Conservation (phyloP, 1,139 yeast genomes). For the Kurtzmaniella natalensis region DNA sequence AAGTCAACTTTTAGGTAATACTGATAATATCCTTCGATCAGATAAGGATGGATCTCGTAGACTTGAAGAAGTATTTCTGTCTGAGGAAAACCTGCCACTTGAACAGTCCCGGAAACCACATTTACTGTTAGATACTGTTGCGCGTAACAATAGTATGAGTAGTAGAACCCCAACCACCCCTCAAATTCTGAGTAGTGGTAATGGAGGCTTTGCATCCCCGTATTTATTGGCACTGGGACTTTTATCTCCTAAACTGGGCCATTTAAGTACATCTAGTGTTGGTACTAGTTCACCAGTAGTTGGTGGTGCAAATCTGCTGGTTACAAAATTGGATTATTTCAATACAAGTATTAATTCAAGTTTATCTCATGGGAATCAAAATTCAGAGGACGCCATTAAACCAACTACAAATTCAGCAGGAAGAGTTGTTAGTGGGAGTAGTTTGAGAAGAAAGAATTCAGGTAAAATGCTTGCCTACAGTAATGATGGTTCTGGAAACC, state of each 20-base stretch:
- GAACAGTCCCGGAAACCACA: conserved; percentile 10
- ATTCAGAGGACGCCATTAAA: conserved; percentile 6
- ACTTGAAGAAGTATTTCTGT: conserved; percentile 11
- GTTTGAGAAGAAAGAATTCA: conserved; percentile 18
- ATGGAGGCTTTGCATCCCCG: conserved; percentile 55
- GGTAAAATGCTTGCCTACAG: conserved; percentile 41
- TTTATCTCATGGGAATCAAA: neutral
- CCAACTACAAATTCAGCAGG: conserved; percentile 24
- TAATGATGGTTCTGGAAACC: conserved; percentile 41
- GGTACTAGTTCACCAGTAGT: conserved; percentile 2
- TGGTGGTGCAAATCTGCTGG: conserved; percentile 2
- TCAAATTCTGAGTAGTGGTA: neutral
- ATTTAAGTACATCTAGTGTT: conserved; percentile 8
- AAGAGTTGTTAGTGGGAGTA: conserved; percentile 20
- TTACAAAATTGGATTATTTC: conserved; percentile 2
- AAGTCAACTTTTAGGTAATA: neutral
- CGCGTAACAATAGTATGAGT: conserved; percentile 4
- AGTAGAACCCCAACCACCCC: conserved; percentile 30
- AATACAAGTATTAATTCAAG: conserved; percentile 7
- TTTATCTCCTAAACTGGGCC: conserved; percentile 42
- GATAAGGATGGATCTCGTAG: neutral
- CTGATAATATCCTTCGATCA: neutral
- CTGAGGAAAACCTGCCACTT: conserved; percentile 20
- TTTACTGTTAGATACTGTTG: neutral
- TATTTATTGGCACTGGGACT: conserved; percentile 56